Percentiles rank a stretch among this genome's conserved stretches.
Evolutionary conservation across 2,329 filamentous ascomycete species (phyloP).

Genomic region (Thermothelomyces thermophilus): DNA sequence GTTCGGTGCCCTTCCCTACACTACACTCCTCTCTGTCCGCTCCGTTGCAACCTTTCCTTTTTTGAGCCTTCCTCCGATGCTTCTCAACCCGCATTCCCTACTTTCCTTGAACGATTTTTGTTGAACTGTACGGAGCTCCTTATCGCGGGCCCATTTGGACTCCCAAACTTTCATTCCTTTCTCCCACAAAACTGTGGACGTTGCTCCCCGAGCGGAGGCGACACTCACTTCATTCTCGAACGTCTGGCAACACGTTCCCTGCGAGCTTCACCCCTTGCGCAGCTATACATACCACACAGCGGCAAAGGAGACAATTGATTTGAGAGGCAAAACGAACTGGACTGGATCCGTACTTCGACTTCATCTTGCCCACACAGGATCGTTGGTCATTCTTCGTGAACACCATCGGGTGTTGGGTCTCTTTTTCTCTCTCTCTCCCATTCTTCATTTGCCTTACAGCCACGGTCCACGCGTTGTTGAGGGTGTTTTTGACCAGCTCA

Average conservation of each 20-base stretch:
- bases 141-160: slow-evolving; percentile 21
- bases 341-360: no score
- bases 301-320: no score
- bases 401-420: neutral
- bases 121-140: slow-evolving; percentile 21
- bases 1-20: slow-evolving; percentile 15
- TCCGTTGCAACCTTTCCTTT: slow-evolving; percentile 14
- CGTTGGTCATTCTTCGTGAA: neutral
- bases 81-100: slow-evolving; percentile 14
- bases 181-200: neutral
- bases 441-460: neutral
- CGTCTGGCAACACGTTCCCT: slow-evolving; percentile 11
- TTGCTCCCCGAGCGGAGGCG: slow-evolving; percentile 8
- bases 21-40: no score
- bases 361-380: no score
- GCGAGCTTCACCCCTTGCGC: slow-evolving; percentile 1
- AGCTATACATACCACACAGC: neutral
- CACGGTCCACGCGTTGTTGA: neutral
- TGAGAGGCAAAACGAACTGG: no score
- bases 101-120: slow-evolving; percentile 21
- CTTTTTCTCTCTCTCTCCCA: no score
- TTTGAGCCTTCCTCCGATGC: slow-evolving; percentile 15
- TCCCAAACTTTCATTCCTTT: slow-evolving; percentile 22
- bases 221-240: neutral
- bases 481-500: neutral